Conservation (phyloP, 116 monocot genomes). For the Dioscorea cayenensis region DNA sequence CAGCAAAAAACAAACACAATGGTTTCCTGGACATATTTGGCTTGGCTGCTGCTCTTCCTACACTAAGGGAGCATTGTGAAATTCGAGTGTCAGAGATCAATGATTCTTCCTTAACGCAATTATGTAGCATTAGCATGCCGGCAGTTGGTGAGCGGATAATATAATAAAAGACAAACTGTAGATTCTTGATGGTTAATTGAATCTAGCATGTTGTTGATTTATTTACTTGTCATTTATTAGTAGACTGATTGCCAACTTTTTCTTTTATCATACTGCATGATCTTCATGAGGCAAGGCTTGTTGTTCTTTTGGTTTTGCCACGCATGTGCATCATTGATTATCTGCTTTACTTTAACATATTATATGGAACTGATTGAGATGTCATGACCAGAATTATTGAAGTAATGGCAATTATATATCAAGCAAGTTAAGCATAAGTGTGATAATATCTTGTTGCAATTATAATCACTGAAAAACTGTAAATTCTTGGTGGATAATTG, state of each 20-base stretch:
- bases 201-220: neutral
- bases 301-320: neutral
- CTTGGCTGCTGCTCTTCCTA: constrained; percentile 20
- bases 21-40: constrained; percentile 35
- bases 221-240: neutral
- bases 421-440: too few relatives aligned
- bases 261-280: neutral
- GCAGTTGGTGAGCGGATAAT: constrained; percentile 44
- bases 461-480: neutral
- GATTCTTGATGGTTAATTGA: neutral
- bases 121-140: constrained; percentile 70
- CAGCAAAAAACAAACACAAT: constrained; percentile 10
- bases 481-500: neutral
- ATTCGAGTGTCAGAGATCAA: constrained; percentile 51
- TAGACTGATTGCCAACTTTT: neutral
- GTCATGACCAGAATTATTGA: too few relatives aligned
- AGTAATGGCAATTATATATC: too few relatives aligned
- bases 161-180: neutral
- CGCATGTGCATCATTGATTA: neutral
- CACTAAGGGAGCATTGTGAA: constrained; percentile 24
- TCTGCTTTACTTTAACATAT: too few relatives aligned
- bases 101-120: constrained; percentile 23
- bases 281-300: neutral
- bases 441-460: too few relatives aligned
- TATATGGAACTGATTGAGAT: too few relatives aligned